A percentile compares a stretch with the other conserved stretches of the same genome.
Evolutionary conservation across 1,284 basidiomycete species (phyloP).

Genomic region (Ganoderma lucidum): DNA sequence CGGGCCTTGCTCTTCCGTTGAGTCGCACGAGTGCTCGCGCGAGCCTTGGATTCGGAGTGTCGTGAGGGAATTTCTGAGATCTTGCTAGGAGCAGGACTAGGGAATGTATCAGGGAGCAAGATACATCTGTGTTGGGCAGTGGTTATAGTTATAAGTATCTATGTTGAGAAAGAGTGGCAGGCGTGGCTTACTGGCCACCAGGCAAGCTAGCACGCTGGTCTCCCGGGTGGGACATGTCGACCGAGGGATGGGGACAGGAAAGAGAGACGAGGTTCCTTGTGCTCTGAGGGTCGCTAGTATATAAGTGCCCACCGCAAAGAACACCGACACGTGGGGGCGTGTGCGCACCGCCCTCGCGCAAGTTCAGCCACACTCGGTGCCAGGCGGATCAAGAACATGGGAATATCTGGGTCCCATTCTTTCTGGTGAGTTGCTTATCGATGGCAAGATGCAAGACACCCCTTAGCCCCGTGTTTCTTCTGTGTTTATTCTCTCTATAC

Average conservation of each 20-base stretch:
- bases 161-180: not conserved
- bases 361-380: not conserved
- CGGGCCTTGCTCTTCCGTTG: not conserved
- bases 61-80: not conserved
- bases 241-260: not conserved
- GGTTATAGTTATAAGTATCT: not conserved
- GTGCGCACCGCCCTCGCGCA: not conserved
- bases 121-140: not conserved
- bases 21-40: not conserved
- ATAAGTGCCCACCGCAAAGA: conserved; percentile 3
- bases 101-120: not conserved
- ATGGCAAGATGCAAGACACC: not conserved
- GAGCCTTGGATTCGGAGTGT: not conserved
- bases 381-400: not conserved
- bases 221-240: not conserved
- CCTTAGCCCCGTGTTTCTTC: not conserved
- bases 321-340: not conserved
- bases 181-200: not conserved
- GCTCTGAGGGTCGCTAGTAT: not conserved
- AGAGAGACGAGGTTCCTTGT: not conserved
- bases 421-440: not conserved
- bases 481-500: too few species aligned
- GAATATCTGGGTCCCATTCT: not conserved
- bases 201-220: not conserved
- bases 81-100: not conserved